Base-by-base conservation (phyloP, 1,284 basidiomycete species). In the Trichosporon sp. region DNA sequence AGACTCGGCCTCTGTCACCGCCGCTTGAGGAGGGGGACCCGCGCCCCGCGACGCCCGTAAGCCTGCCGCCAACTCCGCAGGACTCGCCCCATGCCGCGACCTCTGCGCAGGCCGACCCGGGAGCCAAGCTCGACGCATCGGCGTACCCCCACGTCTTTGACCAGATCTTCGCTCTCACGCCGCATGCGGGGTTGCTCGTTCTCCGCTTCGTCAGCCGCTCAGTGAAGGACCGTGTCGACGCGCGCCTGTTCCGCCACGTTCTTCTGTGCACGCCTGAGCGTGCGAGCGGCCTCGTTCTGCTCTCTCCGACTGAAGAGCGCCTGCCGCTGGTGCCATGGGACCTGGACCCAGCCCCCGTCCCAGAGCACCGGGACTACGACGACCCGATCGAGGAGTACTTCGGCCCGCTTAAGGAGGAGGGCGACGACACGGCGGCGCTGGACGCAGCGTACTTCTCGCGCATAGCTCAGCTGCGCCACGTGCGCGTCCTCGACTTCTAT, bases 111-210 rank as follows among this genome's bases (percentile, higher is more conserved):
- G 19, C 51, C 3, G 19, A 54, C 4, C 31, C 35, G 14, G 59
- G 32, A 6, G 59, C 59, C 2, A 35, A 37, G 31, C 59, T 63
- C 31, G 59, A 63, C 59, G 6, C 32, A 5, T n/a, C 16, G 31
- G 59, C 37, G 21, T 66, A 56, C 32, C 68, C 68, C 2, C 68
- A 69, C 51, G 65, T 69, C 64, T 38, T 69, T n/a, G 63, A 65
- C 0, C 46, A 35, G 5, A 43, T 69, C n/a, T 37, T 69, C 16
- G 26, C 19, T 2, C 11, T n/a, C 4, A 51, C 68, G 2, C 48
- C 63, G 37, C 26, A 56, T 14, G 63, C 7, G 8, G 46, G 35
- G 5, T 32, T 69, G 21, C 35, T 69, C 14, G 6, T 26, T 14
- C 51, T 65, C 4, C 68, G 68, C n/a, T 48, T 21, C 12, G 40